phyloP scores from a whole-genome alignment of 2,329 filamentous ascomycete genomes.

The Fusarium phyllophilum region DNA sequence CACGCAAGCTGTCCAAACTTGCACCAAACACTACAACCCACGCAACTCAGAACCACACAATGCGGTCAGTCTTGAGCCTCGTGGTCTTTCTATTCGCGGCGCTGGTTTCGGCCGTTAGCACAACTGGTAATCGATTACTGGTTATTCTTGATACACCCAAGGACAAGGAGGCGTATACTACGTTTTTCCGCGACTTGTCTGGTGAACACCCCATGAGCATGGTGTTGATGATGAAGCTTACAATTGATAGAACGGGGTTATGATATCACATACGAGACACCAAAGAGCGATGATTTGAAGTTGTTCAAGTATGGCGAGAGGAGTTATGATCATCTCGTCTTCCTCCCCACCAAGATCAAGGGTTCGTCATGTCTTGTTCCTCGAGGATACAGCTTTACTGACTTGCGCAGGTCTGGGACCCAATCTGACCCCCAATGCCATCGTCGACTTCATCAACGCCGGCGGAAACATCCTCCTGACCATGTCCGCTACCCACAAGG shows the following conservation, averaged over 20 bases:
- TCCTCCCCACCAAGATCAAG: slow-evolving; percentile 92
- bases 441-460: slow-evolving; percentile 91
- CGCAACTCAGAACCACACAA: slow-evolving; percentile 49
- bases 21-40: slow-evolving; percentile 15
- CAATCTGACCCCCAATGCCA: slow-evolving; percentile 82
- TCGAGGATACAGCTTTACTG: slow-evolving; percentile 5
- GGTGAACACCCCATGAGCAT: slow-evolving; percentile 48
- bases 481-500: slow-evolving; percentile 76
- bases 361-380: slow-evolving; percentile 60
- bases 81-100: slow-evolving; percentile 73
- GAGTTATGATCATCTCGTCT: slow-evolving; percentile 88
- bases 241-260: slow-evolving; percentile 78
- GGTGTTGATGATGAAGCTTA: slow-evolving; percentile 26
- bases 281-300: slow-evolving; percentile 79
- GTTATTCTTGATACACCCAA: slow-evolving; percentile 85
- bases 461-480: slow-evolving; percentile 91
- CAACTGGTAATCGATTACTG: slow-evolving; percentile 80
- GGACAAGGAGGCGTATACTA: slow-evolving; percentile 85
- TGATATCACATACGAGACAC: slow-evolving; percentile 81
- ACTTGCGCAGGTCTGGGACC: slow-evolving; percentile 78
- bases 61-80: slow-evolving; percentile 80
- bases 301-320: slow-evolving; percentile 89
- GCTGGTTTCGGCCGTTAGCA: slow-evolving; percentile 79
- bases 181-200: slow-evolving; percentile 79
- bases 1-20: slow-evolving; percentile 43